phyloP scores from a whole-genome alignment of 768 basidiomycete genomes.

The Cystoderma amianthinum region DNA sequence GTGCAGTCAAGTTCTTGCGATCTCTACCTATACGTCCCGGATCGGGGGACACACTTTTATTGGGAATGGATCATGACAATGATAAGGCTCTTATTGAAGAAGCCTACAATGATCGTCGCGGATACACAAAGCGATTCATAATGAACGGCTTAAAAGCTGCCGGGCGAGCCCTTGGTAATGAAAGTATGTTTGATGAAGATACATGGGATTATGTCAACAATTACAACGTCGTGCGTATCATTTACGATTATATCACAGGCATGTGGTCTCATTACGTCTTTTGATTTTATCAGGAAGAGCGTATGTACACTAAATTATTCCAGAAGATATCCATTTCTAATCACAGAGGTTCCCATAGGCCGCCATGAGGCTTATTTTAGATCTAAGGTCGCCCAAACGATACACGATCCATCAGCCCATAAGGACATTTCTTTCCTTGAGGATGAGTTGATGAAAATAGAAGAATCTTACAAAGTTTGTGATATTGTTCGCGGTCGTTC shows the following conservation, averaged over 20 bases:
- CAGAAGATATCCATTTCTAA: not conserved
- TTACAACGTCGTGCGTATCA: constrained; percentile 32
- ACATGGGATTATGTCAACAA: constrained; percentile 77
- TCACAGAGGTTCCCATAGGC: constrained; percentile 33
- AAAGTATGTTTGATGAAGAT: constrained; percentile 49
- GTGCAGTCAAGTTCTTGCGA: constrained; percentile 66
- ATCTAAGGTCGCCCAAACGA: constrained; percentile 51
- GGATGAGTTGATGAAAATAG: constrained; percentile 79
- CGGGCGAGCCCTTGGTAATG: constrained; percentile 61
- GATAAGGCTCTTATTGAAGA: constrained; percentile 61
- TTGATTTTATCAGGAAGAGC: constrained; percentile 15
- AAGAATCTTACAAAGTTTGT: constrained; percentile 80
- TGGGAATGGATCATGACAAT: constrained; percentile 89
- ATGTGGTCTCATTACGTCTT: not conserved
- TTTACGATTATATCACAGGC: too few species aligned
- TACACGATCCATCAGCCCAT: constrained; percentile 42
- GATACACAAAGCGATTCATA: constrained; percentile 69
- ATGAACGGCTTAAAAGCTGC: constrained; percentile 79
- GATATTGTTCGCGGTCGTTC: too few species aligned
- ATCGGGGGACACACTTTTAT: constrained; percentile 73
- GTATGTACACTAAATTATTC: constrained; percentile 11
- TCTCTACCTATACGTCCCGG: constrained; percentile 73
- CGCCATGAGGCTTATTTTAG: constrained; percentile 82
- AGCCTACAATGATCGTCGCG: constrained; percentile 82
- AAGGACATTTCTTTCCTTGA: constrained; percentile 47